Base-by-base conservation (phyloP, 495 filamentous ascomycete species). In the Xylaria scruposa region DNA sequence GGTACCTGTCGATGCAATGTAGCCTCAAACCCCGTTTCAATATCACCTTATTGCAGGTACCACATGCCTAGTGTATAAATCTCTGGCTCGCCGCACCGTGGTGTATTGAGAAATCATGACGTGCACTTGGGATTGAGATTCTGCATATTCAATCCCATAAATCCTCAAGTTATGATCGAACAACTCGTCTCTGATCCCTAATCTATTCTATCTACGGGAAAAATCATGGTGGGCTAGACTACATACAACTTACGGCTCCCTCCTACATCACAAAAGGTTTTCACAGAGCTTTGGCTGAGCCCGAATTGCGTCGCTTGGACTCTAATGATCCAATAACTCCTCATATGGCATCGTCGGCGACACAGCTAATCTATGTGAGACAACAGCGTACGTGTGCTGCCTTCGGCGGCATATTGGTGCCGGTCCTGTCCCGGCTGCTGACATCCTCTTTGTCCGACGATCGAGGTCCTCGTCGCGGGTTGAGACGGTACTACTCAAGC, bases 1-100 rank as follows among this genome's bases (percentile, higher is more conserved):
- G 31, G 31, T 36, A 21, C 29, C 56, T 59, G 26, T 51, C 15
- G 63, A 66, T 66, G 63, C 64, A 67, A 67, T 67, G 64, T 42
- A 67, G 31, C 46, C 47, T 67, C 47, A 54, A 33, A 21, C 47
- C 26, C 31, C 26, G 56, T 36, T 36, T 59, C 56, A 10, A 59
- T 36, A 36, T 59, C 56, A 36, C 56, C 56, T 59, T 17, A n/a
- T 59, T 36, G 29, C 56, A 59, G 56, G 56, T 31, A 59, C 56
- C 56, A 36, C 56, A 54, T 6, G 21, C 12, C 6, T 54, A 24
- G 21, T 54, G 24, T 61, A 61, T 61, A 61, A 61, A 38, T 61
- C 13, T 40, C 31, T 15, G 17, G 17, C 26, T 26, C 19, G 19
- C 59, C n/a, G 29, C 19, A 38, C 58, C 59, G 10, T 33, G 17